Evolutionary conservation across 208 protist genomes (phyloP).

Genomic region (Acanthamoeba sp.): DNA sequence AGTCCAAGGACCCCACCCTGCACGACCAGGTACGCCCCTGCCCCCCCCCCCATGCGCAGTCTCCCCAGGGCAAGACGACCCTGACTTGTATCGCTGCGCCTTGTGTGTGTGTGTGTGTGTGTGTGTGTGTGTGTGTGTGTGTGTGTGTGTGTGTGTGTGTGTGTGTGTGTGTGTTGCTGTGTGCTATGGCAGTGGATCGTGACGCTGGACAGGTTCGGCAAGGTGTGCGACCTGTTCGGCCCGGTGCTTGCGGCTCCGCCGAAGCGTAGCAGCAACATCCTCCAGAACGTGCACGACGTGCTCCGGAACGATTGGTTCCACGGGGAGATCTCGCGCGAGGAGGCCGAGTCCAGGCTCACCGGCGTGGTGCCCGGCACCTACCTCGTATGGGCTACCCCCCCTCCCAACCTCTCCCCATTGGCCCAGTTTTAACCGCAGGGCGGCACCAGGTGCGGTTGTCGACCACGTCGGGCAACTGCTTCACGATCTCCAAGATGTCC

Average conservation of each 20-base stretch:
- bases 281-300: conserved; percentile 29
- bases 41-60: neutral
- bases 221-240: conserved; percentile 56
- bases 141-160: too few species aligned
- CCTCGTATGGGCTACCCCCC: conserved; percentile 76
- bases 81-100: too few species aligned
- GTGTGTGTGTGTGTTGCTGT: too few species aligned
- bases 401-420: neutral
- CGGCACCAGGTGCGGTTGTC: conserved; percentile 42
- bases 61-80: neutral
- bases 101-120: too few species aligned
- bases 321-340: conserved; percentile 82
- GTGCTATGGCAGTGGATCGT: too few species aligned
- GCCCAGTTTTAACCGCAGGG: too few species aligned
- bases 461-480: conserved; percentile 76
- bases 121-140: too few species aligned
- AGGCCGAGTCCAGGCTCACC: conserved; percentile 76
- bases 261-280: conserved; percentile 14
- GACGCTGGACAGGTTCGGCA: conserved; percentile 47
- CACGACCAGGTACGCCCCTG: neutral
- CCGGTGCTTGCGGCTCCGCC: conserved; percentile 15
- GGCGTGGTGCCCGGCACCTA: conserved; percentile 81
- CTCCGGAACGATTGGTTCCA: conserved; percentile 83
- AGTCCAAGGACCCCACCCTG: conserved; percentile 33
- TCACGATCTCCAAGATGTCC: conserved; percentile 83